Base-by-base conservation (phyloP, 2,329 filamentous ascomycete species). In the Beauveria medogensis region DNA sequence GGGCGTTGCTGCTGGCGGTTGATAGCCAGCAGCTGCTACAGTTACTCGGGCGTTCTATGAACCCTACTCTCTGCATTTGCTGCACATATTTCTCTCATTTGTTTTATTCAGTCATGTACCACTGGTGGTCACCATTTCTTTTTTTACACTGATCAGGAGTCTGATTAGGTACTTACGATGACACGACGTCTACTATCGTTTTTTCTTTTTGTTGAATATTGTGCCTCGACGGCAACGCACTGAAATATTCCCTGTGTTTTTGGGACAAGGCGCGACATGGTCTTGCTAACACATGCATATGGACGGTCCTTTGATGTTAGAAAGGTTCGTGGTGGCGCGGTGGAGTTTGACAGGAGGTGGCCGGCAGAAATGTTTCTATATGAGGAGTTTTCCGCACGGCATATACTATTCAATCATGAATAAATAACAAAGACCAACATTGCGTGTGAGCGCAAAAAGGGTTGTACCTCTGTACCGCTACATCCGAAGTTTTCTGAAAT, bases 221-320 rank as follows among this genome's bases (percentile, higher is more conserved):
- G 22, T 44, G 56, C 46, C 55, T 40, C 37, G 18, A 41, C 5
- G 56, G 56, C 47, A 52, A 44, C 8, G n/a, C 37, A 44, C 7
- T 2, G 7, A 18, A 3, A 34, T 59, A 24, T 52, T 40, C 34
- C 41, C 20, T 51, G 44, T 57, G 46, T 24, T n/a, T 20, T 16
- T 37, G 2, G 52, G 18, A 44, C 22, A 44, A 30, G 47, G 47
- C 22, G 37, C n/a, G 10, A 37, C n/a, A 9, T 20, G 34, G 56
- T 34, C 46, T 59, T 59, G 37, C 10, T 40, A 52, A 51, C 20
- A 34, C 28, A 51, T 59, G 28, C 56, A 59, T 59, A 59, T 51
- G 44, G 51, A 22, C 51, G 14, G 55, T 48, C 37, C 30, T 51
- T 24, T 40, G 47, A 41, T 50, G 44, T 37, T 37, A 14, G 28